These are phyloP conservation scores for Elsinoe necatrix DNA, from an alignment of 2,329 filamentous ascomycete genomes.

Conservation along the genomic window DNA sequence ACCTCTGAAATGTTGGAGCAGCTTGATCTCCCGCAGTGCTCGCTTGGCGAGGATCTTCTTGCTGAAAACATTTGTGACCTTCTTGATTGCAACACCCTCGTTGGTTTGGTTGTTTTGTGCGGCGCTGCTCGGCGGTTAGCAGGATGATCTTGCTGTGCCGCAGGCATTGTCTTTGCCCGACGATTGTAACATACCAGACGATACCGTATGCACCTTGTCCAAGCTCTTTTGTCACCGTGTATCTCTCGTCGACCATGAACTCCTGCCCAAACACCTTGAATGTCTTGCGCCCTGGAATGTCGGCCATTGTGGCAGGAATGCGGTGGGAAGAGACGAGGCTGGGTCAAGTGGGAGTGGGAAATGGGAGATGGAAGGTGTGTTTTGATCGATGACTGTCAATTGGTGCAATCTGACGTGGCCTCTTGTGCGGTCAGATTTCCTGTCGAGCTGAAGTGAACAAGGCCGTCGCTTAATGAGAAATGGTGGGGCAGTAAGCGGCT, in stretches of 20 bases:
- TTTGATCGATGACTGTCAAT: neutral
- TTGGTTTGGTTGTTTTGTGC: constrained; percentile 83
- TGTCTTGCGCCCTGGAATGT: constrained; percentile 68
- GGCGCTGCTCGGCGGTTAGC: constrained; percentile 50
- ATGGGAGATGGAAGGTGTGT: neutral
- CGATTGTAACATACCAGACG: constrained; percentile 62
- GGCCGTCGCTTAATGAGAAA: constrained; percentile 4
- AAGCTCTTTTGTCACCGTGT: constrained; percentile 97
- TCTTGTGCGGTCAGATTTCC: neutral
- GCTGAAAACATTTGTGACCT: constrained; percentile 99
- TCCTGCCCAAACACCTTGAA: constrained; percentile 99
- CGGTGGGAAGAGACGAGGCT: neutral
- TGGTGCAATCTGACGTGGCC: neutral
- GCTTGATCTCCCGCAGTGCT: constrained; percentile 94
- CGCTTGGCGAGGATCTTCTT: constrained; percentile 99
- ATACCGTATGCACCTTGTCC: constrained; percentile 98
- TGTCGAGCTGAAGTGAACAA: constrained; percentile 7
- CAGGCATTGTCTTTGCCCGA: neutral
- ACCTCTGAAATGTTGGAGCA: constrained; percentile 87
- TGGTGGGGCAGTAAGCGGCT: constrained; percentile 3
- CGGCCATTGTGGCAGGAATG: constrained; percentile 41
- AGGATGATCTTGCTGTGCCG: neutral
- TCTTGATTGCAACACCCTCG: constrained; percentile 97
- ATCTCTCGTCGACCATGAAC: constrained; percentile 95
- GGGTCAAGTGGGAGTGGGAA: neutral